Evolutionary conservation across 2,329 filamentous ascomycete genomes (phyloP).

Genomic region (Talaromyces sp.): DNA sequence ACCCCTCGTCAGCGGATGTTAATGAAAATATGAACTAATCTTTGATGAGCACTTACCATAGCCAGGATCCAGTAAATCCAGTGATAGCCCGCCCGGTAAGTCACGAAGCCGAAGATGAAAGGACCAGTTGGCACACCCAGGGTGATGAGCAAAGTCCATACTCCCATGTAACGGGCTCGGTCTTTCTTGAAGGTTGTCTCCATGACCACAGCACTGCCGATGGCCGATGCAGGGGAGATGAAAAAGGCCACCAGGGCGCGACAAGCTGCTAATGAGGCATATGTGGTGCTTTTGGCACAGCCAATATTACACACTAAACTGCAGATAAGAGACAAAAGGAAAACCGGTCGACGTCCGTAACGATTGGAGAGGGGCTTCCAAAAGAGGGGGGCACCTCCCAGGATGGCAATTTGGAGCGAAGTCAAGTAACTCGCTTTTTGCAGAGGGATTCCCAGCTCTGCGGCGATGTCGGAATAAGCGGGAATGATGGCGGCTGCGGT

Average conservation of each 20-base stretch:
- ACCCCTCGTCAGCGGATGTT: not conserved
- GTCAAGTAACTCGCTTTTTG: conserved; percentile 57
- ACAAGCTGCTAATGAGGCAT: conserved; percentile 54
- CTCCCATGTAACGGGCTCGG: conserved; percentile 58
- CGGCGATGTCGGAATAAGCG: conserved; percentile 57
- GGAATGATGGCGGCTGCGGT: conserved; percentile 60
- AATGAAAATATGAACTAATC: not conserved
- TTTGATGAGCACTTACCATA: conserved; percentile 46
- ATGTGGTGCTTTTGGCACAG: conserved; percentile 55
- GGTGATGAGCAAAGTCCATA: conserved; percentile 59
- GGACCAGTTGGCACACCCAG: conserved; percentile 50
- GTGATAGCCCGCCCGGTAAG: conserved; percentile 56
- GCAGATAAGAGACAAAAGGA: conserved; percentile 55
- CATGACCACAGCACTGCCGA: conserved; percentile 60
- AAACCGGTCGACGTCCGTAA: conserved; percentile 58
- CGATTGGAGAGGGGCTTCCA: conserved; percentile 57
- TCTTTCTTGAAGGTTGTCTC: conserved; percentile 62
- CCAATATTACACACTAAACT: conserved; percentile 58
- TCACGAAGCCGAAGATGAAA: conserved; percentile 49
- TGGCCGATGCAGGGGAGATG: conserved; percentile 57
- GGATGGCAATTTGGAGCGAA: conserved; percentile 55
- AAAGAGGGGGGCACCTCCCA: conserved; percentile 56
- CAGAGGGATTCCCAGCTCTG: conserved; percentile 54
- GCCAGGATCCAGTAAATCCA: conserved; percentile 65
- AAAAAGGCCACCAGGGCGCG: conserved; percentile 59